Base-by-base conservation (phyloP, 2,329 filamentous ascomycete species). In the Claviceps monticola region DNA sequence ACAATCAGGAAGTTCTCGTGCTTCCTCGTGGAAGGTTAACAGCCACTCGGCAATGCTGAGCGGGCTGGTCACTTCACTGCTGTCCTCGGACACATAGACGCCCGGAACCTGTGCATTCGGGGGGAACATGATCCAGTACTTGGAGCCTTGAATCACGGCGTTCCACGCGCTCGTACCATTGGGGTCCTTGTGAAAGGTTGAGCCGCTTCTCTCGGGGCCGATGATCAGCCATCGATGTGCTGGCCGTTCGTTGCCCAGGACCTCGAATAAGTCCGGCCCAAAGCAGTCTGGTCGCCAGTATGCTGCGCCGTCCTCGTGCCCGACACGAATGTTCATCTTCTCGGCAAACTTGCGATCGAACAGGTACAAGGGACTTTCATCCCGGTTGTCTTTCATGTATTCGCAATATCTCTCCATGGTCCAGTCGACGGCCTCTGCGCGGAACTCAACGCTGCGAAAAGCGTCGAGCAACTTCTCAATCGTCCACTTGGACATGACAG, bases 71-170 rank as follows among this genome's bases (percentile, higher is more conserved):
- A 97, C 90, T 68, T 97, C 91, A 62, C 87, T 90, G 63, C 88
- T 85, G 63, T 97, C 93, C 41, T 82, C 76, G 4, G 87, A 94
- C 43, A 96, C 87, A 60, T 85, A 95, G 39, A 97, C 90, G 3
- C 91, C 91, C 0, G 91, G 91, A 6, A 93, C 89, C 3, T 82
- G 75, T 0, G 82, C 78, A 0, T 80, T 80, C 0, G 86, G 84
- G 0, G 88, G 89, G 62, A 97, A 97, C 88, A 97, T 94, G 66
- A 97, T 91, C 91, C 93, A 97, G 73, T 97, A 97, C 64, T 97
- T 97, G 37, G 84, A 80, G 5, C 91, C 93, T 54, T 84, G 81
- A 29, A 97, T 73, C 14, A 96, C 88, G 1, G 90, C 91, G 64
- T 97, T 97, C 93, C 91, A 97, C 0, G 93, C 91, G 60, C 82